phyloP scores from a whole-genome alignment of 345 rosid genomes.

The Eucalyptus marginata region DNA sequence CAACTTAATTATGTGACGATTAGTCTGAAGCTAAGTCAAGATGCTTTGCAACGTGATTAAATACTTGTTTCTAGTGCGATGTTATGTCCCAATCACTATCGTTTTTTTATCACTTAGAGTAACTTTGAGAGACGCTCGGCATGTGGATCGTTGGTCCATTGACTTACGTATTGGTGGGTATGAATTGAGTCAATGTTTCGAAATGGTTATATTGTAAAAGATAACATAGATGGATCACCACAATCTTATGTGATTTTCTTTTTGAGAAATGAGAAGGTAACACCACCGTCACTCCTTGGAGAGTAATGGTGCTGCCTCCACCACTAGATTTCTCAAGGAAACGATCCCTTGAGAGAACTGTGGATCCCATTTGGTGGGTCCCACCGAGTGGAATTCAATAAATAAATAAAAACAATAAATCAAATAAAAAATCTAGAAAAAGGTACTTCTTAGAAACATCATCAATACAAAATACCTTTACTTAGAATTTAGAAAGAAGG shows the following conservation, averaged over 20 bases:
- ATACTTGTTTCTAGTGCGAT: background rate
- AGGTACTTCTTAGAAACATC: too few relatives aligned
- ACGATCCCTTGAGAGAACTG: too few relatives aligned
- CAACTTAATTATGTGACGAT: background rate
- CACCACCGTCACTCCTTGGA: too few relatives aligned
- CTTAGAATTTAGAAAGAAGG: too few relatives aligned
- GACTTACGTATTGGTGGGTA: background rate
- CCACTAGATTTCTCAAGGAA: too few relatives aligned
- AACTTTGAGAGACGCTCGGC: background rate
- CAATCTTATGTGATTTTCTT: background rate
- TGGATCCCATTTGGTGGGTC: too few relatives aligned
- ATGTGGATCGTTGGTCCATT: background rate
- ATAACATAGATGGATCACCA: background rate
- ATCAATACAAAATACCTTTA: too few relatives aligned
- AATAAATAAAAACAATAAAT: too few relatives aligned
- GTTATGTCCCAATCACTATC: background rate
- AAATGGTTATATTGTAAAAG: background rate
- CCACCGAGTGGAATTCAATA: too few relatives aligned
- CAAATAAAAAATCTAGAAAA: too few relatives aligned
- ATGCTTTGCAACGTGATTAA: background rate
- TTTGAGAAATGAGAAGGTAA: too few relatives aligned
- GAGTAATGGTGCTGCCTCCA: too few relatives aligned
- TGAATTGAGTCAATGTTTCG: background rate
- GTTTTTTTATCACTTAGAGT: background rate
- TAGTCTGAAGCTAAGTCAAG: background rate